Percentiles rank a stretch among this genome's conserved stretches.
These are phyloP conservation scores for Globisporangium megalacanthum DNA, from an alignment of 352 stramenopile genomes.

Conservation along the genomic window DNA sequence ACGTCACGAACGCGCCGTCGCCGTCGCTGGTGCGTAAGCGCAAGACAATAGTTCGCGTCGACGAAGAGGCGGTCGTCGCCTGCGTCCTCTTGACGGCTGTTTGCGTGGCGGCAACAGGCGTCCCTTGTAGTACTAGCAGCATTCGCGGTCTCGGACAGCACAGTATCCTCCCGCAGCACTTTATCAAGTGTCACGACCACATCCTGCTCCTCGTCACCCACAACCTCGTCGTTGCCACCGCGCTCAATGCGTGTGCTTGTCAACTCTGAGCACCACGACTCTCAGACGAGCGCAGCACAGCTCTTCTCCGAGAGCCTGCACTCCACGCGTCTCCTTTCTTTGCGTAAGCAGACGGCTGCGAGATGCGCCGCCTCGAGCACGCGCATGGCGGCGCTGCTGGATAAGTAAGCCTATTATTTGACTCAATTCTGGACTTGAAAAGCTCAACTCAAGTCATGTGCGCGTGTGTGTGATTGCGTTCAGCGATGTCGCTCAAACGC, in stretches of 20 bases:
- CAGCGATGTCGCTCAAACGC: background rate
- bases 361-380: constrained; percentile 27
- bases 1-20: no score
- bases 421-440: no score
- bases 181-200: constrained; percentile 59
- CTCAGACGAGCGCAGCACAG: constrained; percentile 30
- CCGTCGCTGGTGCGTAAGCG: no score
- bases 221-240: constrained; percentile 38
- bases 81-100: no score
- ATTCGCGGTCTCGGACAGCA: constrained; percentile 51
- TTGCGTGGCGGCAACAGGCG: no score
- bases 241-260: no score
- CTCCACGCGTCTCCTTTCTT: constrained; percentile 9
- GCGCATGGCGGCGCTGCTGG: constrained; percentile 24
- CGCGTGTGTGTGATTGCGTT: background rate
- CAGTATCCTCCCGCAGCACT: constrained; percentile 44
- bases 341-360: constrained; percentile 29
- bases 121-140: no score
- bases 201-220: constrained; percentile 35
- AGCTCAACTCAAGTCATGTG: background rate
- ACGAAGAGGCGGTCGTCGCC: no score
- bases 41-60: no score
- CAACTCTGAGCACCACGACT: constrained; percentile 7
- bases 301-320: constrained; percentile 55
- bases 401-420: constrained; percentile 5